phyloP scores from a whole-genome alignment of 768 basidiomycete species.

The Lentinula edodes region DNA sequence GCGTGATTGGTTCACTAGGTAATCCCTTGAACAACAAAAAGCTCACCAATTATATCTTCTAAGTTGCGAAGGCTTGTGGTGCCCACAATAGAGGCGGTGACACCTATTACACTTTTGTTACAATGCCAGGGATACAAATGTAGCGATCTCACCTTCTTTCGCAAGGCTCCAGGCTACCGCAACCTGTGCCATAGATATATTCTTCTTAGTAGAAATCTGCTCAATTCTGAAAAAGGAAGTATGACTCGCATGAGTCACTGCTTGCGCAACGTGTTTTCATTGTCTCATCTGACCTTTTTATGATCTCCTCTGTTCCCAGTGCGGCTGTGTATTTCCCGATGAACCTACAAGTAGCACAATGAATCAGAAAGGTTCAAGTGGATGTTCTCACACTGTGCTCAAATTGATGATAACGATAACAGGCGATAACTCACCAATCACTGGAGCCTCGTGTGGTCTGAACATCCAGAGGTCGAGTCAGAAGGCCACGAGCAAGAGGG shows the following conservation, averaged over 20 bases:
- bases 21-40: not conserved
- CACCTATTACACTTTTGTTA: conserved; percentile 10
- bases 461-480: not conserved
- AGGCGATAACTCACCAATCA: conserved; percentile 10
- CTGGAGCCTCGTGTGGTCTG: conserved; percentile 20
- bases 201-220: conserved; percentile 36
- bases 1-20: not conserved
- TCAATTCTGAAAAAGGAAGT: conserved; percentile 29
- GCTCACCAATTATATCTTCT: conserved; percentile 32
- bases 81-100: conserved; percentile 40
- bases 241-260: not conserved
- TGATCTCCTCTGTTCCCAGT: conserved; percentile 16
- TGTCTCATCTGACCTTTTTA: conserved; percentile 24
- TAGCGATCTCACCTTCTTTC: conserved; percentile 20
- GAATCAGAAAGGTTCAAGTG: not conserved
- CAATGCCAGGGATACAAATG: not conserved
- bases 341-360: not conserved
- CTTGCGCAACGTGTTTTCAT: not conserved
- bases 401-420: no score
- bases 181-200: conserved; percentile 41
- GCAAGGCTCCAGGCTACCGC: conserved; percentile 37
- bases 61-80: conserved; percentile 34
- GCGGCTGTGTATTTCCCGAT: conserved; percentile 7
- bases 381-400: no score
- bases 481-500: conserved; percentile 18